Base-by-base conservation (phyloP, 2,329 filamentous ascomycete genomes). In the Exophiala mesophila region DNA sequence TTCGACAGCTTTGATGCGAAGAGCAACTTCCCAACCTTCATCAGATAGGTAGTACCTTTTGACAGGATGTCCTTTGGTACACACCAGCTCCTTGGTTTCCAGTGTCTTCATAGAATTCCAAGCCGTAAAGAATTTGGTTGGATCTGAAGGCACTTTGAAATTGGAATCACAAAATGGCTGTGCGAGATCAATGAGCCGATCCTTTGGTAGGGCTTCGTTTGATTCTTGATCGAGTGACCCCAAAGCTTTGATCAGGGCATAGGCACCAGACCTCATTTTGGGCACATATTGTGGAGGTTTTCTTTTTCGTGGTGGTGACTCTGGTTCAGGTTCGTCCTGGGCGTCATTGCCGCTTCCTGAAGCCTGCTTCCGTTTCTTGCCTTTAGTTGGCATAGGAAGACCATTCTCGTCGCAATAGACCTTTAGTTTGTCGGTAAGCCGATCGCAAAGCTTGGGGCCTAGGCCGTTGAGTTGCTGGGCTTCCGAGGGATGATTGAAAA, bases 81-180 rank as follows among this genome's bases (percentile, higher is more conserved):
- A 81, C 0, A 89, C 83, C 3, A 89, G 66, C 44, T 88, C 83
- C 58, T 89, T 88, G 40, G 79, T 72, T 4, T 81, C 54, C 21
- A 92, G 65, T 0, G 82, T 87, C 58, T 85, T 86, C 74, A 90
- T 88, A 1, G 85, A 88, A 56, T 77, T 83, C 85, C 85, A 92
- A 0, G 86, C 86, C 0, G 85, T 90, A 55, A 86, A 85, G 55
- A 77, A 85, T 43, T 80, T 83, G 8, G 73, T 80, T 0, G 83
- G 70, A 40, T 86, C 82, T 29, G 68, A 71, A 0, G 83, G 81
- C 0, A 76, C 78, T 0, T 76, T 82, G 55, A 88, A 88, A 0
- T 84, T 88, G 2, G 81, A 67, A 57, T 89, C 83, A 55, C 82
- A 87, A 59, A 85, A 71, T 5, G 76, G 77, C 55, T 90, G 83